These are phyloP conservation scores for Ceraceosorus guamensis DNA, from an alignment of 1,284 basidiomycete genomes.

Conservation along the genomic window DNA sequence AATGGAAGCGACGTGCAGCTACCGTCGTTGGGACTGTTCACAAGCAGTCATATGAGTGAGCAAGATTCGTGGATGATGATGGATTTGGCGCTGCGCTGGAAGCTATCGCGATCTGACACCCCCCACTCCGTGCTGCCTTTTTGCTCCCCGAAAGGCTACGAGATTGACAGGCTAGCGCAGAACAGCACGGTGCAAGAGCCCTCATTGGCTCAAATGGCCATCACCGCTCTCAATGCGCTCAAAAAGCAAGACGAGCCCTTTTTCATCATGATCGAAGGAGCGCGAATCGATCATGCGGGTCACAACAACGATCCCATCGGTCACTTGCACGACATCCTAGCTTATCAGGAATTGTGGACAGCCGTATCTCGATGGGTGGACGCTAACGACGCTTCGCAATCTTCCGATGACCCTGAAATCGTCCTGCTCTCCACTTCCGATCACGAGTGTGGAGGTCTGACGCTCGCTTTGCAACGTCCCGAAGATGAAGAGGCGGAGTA, in stretches of 20 bases:
- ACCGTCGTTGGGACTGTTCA: conserved; percentile 36
- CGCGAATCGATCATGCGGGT: conserved; percentile 42
- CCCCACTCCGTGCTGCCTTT: conserved; percentile 14
- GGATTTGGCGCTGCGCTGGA: conserved; percentile 13
- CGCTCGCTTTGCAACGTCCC: conserved; percentile 45
- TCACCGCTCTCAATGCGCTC: conserved; percentile 41
- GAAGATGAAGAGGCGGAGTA: conserved; percentile 11
- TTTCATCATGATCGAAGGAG: conserved; percentile 47
- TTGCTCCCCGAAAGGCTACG: conserved; percentile 42
- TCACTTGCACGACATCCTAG: conserved; percentile 44
- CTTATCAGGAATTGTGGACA: conserved; percentile 33
- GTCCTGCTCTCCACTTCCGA: conserved; percentile 48
- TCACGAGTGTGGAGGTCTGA: conserved; percentile 50
- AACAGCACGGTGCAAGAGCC: conserved; percentile 33
- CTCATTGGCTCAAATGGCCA: conserved; percentile 44
- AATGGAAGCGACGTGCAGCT: conserved; percentile 14
- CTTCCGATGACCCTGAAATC: too few relatives aligned
- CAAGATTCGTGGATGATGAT: conserved; percentile 5
- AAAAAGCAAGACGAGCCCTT: conserved; percentile 36
- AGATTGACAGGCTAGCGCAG: conserved; percentile 41
- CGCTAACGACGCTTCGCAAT: conserved; percentile 17
- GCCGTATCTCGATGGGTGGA: conserved; percentile 32
- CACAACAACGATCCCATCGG: conserved; percentile 45
- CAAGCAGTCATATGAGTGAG: conserved; percentile 31
- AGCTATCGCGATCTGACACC: conserved; percentile 2